A percentile compares a stretch with the other conserved stretches of the same genome.
Evolutionary conservation across 495 filamentous ascomycete species (phyloP).

Genomic region (Aspergillus funiculosus): DNA sequence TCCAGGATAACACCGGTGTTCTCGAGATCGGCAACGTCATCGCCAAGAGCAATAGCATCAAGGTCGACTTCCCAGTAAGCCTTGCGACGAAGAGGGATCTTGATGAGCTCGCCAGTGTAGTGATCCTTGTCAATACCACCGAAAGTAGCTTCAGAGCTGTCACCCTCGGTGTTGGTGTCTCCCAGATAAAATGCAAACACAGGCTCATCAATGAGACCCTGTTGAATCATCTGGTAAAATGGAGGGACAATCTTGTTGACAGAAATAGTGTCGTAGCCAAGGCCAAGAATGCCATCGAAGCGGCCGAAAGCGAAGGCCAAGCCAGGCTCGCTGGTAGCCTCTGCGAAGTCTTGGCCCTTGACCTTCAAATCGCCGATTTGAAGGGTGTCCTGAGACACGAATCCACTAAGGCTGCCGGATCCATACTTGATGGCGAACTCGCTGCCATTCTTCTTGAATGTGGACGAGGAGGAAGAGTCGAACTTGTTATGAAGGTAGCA

Average conservation of each 20-base stretch:
- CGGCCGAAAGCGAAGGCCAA: constrained; percentile 96
- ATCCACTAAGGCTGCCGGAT: constrained; percentile 90
- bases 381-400: constrained; percentile 79
- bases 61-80: constrained; percentile 99
- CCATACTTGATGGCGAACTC: constrained; percentile 93
- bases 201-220: constrained; percentile 81
- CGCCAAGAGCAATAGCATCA: constrained; percentile 82
- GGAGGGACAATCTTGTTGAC: constrained; percentile 93
- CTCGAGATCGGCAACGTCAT: constrained; percentile 77
- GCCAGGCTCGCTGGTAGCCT: constrained; percentile 90
- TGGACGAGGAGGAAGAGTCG: constrained; percentile 81
- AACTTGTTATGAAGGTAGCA: constrained; percentile 98
- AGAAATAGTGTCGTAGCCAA: constrained; percentile 92
- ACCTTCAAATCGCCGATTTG: constrained; percentile 84
- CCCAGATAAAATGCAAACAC: constrained; percentile 97
- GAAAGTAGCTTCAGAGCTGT: constrained; percentile 82
- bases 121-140: constrained; percentile 83
- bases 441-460: constrained; percentile 91
- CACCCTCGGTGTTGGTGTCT: constrained; percentile 62
- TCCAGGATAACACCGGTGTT: constrained; percentile 95
- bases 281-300: constrained; percentile 95
- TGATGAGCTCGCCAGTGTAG: constrained; percentile 85
- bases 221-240: constrained; percentile 92
- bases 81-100: constrained; percentile 92
- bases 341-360: constrained; percentile 87